Base-by-base conservation (phyloP, 805 yeast genomes). In the Ogataea kodamae region DNA sequence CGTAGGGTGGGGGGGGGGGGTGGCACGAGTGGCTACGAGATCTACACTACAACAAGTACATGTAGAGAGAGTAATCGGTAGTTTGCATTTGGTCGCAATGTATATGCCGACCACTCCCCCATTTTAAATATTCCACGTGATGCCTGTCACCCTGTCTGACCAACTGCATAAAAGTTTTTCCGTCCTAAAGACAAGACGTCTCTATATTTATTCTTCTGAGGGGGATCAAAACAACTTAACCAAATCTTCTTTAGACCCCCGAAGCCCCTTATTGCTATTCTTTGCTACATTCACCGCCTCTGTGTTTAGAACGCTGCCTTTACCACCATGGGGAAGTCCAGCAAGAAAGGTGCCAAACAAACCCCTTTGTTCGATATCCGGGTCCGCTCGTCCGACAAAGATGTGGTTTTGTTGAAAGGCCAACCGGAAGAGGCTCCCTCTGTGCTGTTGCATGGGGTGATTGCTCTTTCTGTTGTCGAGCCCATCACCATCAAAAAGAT, bases 371-470 rank as follows among this genome's bases (percentile, higher is more conserved):
- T 62, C 34, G 67, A 73, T 33, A 68, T 75, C 37, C 67, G 94
- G 33, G 58, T 86, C 22, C 70, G 75, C 31, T 76, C 86, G 16
- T 55, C 72, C 2, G 94, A 84, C 25, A 80, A 78, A 43, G 92
- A 87, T 51, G 90, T 89, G 7, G 60, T 90, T 4, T 73, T 92
- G 6, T 58, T 90, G 19, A 81, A 87, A 46, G 98, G 98, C 1
- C 52, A 81, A 1, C 77, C 81, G 5, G 68, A 71, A 21, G 89
- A 81, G 33, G 95, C 97, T 0, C 70, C 86, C 0, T 78, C 95
- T 2, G 84, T 76, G 3, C 62, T 82, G 5, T 58, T 92, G 17
- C 64, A 81, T 1, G 98, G 98, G 4, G 76, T 76, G 8, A 78
- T 92, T 15, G 88, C 81, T 1, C 59, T 92, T 16, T 72, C 89